Base-by-base conservation (phyloP, 805 yeast species). In the Yamadazyma philogaea region DNA sequence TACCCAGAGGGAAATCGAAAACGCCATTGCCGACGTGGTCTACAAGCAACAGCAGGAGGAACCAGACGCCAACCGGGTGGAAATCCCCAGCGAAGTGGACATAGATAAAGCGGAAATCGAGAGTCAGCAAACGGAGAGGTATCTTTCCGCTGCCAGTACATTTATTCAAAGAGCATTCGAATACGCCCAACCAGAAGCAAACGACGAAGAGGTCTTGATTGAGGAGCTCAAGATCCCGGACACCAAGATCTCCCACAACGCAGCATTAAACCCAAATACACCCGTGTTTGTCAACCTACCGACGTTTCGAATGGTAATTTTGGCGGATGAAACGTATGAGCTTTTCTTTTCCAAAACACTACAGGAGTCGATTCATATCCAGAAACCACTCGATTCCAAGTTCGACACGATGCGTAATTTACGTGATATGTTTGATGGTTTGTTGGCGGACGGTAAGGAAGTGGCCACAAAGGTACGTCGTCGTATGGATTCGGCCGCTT, bases 301-400 rank as follows among this genome's bases (percentile, higher is more conserved):
- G 0, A 89, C 96, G 0, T 91, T 91, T 66, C 71, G 98, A 48
- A 91, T 91, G 99, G 95, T 93, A 1, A 68, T 93, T 5, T 68
- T 91, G 5, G 97, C 98, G 0, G 96, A 90, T 59, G 98, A 89
- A 55, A 86, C 96, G 0, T 84, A 88, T 52, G 98, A 93, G 60
- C 69, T 84, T 31, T 79, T 91, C 47, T 93, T 93, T 64, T 73
- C 87, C 11, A 68, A 72, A 19, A 83, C 89, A 0, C 67, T 88
- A 26, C 74, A 84, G 43, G 61, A 70, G n/a, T 77, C 91, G 0
- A 74, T 87, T 39, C 87, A 85, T 56, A 71, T 87, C 37, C 75
- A 78, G 43, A 75, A 77, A 49, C 78, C 75, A 28, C 70, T 77
- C 34, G 74, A 60, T 31, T 63, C 69, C 30, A 67, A 70, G 28